These are phyloP conservation scores for Ehretia macrophylla DNA, from an alignment of 257 asterid genomes.

Conservation along the genomic window DNA sequence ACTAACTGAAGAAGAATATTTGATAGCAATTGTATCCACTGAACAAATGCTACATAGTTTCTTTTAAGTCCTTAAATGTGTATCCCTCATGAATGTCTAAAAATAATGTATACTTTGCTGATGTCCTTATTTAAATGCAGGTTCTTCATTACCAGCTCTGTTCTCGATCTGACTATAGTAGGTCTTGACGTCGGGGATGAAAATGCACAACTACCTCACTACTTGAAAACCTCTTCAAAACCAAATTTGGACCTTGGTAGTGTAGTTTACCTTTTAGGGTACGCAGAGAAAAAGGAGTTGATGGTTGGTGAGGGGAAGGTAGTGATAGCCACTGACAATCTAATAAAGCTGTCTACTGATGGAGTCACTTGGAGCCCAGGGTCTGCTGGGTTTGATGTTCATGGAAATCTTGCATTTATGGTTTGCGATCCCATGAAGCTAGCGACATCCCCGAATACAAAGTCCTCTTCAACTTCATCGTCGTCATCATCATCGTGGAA, in stretches of 20 bases:
- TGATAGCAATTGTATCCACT: no score
- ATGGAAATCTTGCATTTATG: conserved; percentile 96
- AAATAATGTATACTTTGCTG: background rate
- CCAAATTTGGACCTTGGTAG: conserved; percentile 83
- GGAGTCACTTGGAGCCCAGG: conserved; percentile 92
- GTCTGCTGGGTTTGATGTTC: conserved; percentile 88
- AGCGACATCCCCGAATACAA: conserved; percentile 86
- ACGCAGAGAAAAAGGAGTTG: conserved; percentile 64
- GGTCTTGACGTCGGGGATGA: conserved; percentile 89
- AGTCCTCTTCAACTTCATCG: conserved; percentile 68
- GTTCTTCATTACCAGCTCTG: conserved; percentile 90
- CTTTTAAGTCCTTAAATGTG: background rate
- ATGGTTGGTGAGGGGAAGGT: conserved; percentile 91
- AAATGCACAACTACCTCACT: conserved; percentile 39
- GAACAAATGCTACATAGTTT: background rate
- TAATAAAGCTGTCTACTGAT: conserved; percentile 80
- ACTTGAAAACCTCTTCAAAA: conserved; percentile 69
- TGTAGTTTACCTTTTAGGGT: conserved; percentile 71
- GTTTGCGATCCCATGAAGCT: conserved; percentile 99
- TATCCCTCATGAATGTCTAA: background rate
- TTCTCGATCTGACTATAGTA: conserved; percentile 92
- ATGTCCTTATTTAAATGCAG: conserved; percentile 37
- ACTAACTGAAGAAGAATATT: no score
- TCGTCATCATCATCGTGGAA: conserved; percentile 83
- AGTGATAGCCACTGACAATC: conserved; percentile 93